Evolutionary conservation across 768 basidiomycete genomes (phyloP).

Genomic region (Sistotremastrum suecicum): DNA sequence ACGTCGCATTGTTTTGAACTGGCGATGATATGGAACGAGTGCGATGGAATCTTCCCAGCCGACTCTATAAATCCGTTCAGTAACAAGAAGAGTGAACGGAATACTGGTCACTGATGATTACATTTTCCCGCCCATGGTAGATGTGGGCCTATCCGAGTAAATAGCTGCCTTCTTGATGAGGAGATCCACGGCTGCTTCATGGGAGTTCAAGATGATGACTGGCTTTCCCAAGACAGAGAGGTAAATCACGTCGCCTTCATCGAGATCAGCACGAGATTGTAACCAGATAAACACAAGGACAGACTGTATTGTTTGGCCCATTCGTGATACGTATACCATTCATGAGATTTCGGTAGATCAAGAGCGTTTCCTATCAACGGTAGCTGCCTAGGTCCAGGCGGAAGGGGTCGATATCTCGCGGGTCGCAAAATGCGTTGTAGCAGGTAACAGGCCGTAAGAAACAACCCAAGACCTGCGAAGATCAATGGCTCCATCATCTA

Average conservation of each 20-base stretch:
- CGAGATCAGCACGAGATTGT: no score
- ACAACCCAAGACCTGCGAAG: no score
- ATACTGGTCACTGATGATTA: background rate
- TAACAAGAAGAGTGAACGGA: no score
- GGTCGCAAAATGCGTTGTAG: no score
- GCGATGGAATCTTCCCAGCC: no score
- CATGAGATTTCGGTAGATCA: slow-evolving; percentile 7
- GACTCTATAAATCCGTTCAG: no score
- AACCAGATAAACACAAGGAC: background rate
- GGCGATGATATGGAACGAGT: no score
- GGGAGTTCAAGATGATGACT: slow-evolving; percentile 9
- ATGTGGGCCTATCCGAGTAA: slow-evolving; percentile 7
- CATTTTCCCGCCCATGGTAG: slow-evolving; percentile 1
- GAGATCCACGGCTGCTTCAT: slow-evolving; percentile 5
- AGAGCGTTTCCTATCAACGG: slow-evolving; percentile 12
- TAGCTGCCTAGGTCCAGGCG: slow-evolving; percentile 12
- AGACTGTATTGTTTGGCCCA: slow-evolving; percentile 12
- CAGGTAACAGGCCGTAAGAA: no score
- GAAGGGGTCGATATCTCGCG: background rate
- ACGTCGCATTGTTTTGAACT: no score
- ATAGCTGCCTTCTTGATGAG: slow-evolving; percentile 4
- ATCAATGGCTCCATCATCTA: no score
- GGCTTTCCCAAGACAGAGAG: slow-evolving; percentile 3
- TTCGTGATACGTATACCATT: slow-evolving; percentile 6
- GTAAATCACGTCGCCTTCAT: no score